Evolutionary conservation across 306 rosid species (phyloP).

Genomic region (Trifolium pratense): DNA sequence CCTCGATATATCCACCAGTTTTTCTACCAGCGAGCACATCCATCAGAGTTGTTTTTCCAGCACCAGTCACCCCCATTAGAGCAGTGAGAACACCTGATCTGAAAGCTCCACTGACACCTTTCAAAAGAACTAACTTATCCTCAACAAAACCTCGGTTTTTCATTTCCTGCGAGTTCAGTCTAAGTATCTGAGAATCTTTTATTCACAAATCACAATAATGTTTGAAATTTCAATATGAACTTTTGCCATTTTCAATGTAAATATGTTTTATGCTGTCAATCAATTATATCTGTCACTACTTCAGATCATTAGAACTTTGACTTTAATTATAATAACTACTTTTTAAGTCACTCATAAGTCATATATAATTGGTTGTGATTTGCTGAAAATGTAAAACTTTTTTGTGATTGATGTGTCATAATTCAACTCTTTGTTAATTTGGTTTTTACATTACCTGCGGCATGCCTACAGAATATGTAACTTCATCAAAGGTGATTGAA

Average conservation of each 20-base stretch:
- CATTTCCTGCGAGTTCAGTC: slow-evolving; percentile 61
- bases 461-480: slow-evolving; percentile 64
- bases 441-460: slow-evolving; percentile 48
- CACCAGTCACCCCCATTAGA: slow-evolving; percentile 94
- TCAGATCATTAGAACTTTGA: not conserved
- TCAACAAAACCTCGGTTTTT: slow-evolving; percentile 60
- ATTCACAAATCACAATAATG: slow-evolving; percentile 16
- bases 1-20: slow-evolving; percentile 85
- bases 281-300: not conserved
- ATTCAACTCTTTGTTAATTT: not conserved
- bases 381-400: not conserved
- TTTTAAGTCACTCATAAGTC: too few relatives aligned
- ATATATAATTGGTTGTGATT: not conserved
- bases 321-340: not conserved
- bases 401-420: not conserved
- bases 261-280: not conserved
- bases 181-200: not conserved
- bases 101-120: slow-evolving; percentile 79
- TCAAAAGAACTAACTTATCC: slow-evolving; percentile 76
- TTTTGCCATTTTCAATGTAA: not conserved
- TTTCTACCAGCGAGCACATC: slow-evolving; percentile 92
- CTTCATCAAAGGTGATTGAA: slow-evolving; percentile 57
- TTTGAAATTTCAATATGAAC: slow-evolving; percentile 16
- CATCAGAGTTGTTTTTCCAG: slow-evolving; percentile 95
- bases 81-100: slow-evolving; percentile 96